Percentiles rank a stretch among this genome's conserved stretches.
Conservation (phyloP, 108 stramenopile species). For the Cyclotella distinguenda region DNA sequence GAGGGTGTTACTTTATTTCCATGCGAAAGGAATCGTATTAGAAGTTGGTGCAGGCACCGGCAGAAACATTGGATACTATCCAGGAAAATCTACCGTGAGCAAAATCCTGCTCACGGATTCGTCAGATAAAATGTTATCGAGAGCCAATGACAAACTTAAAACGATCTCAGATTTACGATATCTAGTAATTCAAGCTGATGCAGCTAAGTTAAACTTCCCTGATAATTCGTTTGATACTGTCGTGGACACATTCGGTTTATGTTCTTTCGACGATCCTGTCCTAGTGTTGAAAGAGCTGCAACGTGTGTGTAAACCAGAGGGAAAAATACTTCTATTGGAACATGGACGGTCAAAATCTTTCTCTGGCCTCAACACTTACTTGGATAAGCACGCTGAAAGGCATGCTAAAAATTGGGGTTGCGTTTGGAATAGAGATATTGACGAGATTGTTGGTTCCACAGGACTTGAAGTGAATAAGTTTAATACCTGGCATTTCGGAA, state of each 20-base stretch:
- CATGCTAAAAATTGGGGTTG: slow-evolving; percentile 92
- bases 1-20: slow-evolving; percentile 64
- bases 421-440: slow-evolving; percentile 88
- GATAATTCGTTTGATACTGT: slow-evolving; percentile 82
- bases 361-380: slow-evolving; percentile 55
- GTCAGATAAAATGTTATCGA: slow-evolving; percentile 71
- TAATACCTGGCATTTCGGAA: slow-evolving; percentile 86
- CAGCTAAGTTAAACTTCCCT: slow-evolving; percentile 53
- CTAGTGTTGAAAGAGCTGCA: slow-evolving; percentile 77
- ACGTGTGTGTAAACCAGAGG: slow-evolving; percentile 81
- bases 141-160: slow-evolving; percentile 63
- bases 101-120: slow-evolving; percentile 78
- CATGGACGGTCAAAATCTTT: slow-evolving; percentile 75
- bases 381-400: slow-evolving; percentile 78
- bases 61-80: slow-evolving; percentile 76
- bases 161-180: slow-evolving; percentile 36
- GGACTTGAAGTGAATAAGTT: slow-evolving; percentile 60
- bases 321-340: slow-evolving; percentile 78
- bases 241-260: slow-evolving; percentile 93
- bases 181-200: slow-evolving; percentile 62
- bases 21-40: slow-evolving; percentile 79
- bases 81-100: slow-evolving; percentile 41
- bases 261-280: slow-evolving; percentile 87
- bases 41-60: slow-evolving; percentile 92
- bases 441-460: slow-evolving; percentile 56